phyloP scores from a whole-genome alignment of 306 rosid species.

The Glycine soja region DNA sequence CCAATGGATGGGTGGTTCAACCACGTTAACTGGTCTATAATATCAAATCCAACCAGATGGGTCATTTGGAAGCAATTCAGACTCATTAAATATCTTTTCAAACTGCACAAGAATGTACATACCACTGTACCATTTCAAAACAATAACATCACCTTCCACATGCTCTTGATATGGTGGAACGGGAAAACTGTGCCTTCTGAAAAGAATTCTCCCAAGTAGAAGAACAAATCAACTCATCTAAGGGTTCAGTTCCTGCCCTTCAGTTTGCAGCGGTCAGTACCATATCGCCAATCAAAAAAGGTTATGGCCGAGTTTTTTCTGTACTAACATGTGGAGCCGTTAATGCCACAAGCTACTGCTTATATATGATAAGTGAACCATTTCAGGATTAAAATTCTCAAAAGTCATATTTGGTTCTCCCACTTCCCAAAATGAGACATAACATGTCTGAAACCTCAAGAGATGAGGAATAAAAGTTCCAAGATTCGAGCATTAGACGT shows the following conservation, averaged over 20 bases:
- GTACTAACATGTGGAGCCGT: neutral
- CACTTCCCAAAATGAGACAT: constrained; percentile 86
- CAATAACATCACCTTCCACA: neutral
- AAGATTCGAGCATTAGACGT: constrained; percentile 92
- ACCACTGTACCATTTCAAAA: neutral
- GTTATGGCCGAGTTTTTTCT: constrained; percentile 2
- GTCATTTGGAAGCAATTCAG: constrained; percentile 23
- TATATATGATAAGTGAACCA: constrained; percentile 8
- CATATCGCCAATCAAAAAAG: neutral
- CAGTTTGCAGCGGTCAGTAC: constrained; percentile 35
- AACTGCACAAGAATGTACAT: neutral
- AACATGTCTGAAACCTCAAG: constrained; percentile 69
- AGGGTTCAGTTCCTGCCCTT: constrained; percentile 15
- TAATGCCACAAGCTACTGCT: neutral
- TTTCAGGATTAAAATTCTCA: constrained; percentile 40
- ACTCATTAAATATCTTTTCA: neutral
- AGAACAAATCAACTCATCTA: neutral
- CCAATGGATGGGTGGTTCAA: neutral
- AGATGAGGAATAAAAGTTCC: constrained; percentile 79
- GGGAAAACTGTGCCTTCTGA: neutral
- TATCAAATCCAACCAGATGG: neutral
- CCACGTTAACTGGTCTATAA: neutral
- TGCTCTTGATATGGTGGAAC: neutral
- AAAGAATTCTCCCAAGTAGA: constrained; percentile 18
- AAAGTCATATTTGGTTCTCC: constrained; percentile 90